Evolutionary conservation across 306 rosid species (phyloP).

Genomic region (Vigna nakashimae): DNA sequence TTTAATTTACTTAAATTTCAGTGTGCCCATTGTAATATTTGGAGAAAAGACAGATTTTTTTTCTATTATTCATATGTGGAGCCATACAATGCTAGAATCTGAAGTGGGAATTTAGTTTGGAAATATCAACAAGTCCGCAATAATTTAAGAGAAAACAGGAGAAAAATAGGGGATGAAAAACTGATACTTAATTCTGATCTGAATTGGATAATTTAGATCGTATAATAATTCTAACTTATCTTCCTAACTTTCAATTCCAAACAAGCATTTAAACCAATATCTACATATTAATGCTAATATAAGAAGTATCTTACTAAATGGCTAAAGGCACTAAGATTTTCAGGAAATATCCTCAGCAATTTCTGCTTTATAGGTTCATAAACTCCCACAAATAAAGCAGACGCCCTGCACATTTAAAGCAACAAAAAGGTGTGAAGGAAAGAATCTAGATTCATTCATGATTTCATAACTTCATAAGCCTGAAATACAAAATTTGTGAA

Average conservation of each 20-base stretch:
- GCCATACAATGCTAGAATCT: conserved; percentile 24
- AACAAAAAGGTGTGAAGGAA: conserved; percentile 39
- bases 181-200: conserved; percentile 15
- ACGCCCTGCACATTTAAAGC: conserved; percentile 72
- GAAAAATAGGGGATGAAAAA: not conserved
- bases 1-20: conserved; percentile 21
- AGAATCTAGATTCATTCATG: conserved; percentile 28
- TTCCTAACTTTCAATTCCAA: conserved; percentile 7
- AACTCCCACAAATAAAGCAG: conserved; percentile 92
- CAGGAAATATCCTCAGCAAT: conserved; percentile 79
- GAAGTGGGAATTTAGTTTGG: not conserved
- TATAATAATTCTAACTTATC: not conserved
- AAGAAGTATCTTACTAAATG: conserved; percentile 77
- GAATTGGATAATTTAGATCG: not conserved
- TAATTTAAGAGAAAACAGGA: not conserved
- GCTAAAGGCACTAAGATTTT: conserved; percentile 82
- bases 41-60: not conserved
- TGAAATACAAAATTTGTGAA: conserved; percentile 30
- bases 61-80: conserved; percentile 5
- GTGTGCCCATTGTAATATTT: not conserved
- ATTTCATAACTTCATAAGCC: conserved; percentile 33
- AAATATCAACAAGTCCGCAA: not conserved
- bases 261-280: conserved; percentile 4
- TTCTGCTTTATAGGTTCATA: conserved; percentile 96
- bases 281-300: conserved; percentile 31